Percentiles rank a stretch among this genome's conserved stretches.
Evolutionary conservation across 257 asterid genomes (phyloP).

Genomic region (Parsonsia alboflavescens): DNA sequence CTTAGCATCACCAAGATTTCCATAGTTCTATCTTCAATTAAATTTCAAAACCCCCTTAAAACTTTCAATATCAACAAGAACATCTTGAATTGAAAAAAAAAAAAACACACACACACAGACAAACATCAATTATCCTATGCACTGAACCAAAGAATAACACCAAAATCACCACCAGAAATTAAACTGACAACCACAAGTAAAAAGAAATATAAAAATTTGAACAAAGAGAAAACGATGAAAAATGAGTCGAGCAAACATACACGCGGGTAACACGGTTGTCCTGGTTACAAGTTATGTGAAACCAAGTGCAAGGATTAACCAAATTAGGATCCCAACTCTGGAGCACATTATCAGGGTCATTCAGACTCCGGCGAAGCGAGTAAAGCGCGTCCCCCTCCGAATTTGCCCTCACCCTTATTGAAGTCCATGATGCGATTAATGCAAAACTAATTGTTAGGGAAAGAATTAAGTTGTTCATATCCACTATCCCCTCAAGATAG

Average conservation of each 20-base stretch:
- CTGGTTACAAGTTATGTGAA: constrained; percentile 54
- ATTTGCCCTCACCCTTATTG: constrained; percentile 23
- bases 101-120: background rate
- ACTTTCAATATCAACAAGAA: background rate
- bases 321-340: constrained; percentile 92
- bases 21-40: background rate
- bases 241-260: constrained; percentile 16
- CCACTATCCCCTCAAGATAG: background rate
- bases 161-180: background rate
- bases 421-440: constrained; percentile 11
- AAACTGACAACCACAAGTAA: background rate
- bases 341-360: constrained; percentile 74
- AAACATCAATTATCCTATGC: background rate
- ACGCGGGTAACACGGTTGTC: constrained; percentile 41
- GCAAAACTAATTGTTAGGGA: constrained; percentile 16
- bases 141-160: background rate
- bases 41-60: background rate
- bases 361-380: constrained; percentile 68
- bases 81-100: background rate
- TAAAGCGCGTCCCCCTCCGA: constrained; percentile 77
- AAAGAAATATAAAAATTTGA: background rate
- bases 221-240: background rate
- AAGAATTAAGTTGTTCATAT: background rate
- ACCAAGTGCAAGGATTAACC: constrained; percentile 84
- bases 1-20: background rate